Evolutionary conservation across 1,284 basidiomycete genomes (phyloP).

Genomic region (Sparassis latifolia): DNA sequence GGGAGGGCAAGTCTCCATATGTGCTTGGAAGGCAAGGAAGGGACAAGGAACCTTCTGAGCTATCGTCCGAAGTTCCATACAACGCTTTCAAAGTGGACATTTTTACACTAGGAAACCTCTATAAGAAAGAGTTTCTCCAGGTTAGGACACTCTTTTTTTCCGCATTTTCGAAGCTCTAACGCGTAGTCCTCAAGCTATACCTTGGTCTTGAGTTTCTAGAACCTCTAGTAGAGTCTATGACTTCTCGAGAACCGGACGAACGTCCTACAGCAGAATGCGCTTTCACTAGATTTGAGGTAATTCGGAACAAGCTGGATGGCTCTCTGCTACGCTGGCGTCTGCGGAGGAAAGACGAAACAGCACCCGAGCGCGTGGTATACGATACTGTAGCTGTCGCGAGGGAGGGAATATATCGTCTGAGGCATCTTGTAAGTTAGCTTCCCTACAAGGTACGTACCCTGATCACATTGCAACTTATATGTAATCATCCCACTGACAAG

Average conservation of each 20-base stretch:
- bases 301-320: not conserved
- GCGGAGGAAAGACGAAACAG: not conserved
- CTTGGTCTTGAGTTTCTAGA: not conserved
- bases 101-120: constrained; percentile 20
- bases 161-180: too few relatives aligned
- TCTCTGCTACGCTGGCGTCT: not conserved
- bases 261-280: not conserved
- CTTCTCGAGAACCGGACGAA: not conserved
- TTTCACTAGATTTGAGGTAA: not conserved
- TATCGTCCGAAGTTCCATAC: constrained; percentile 16
- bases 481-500: too few relatives aligned
- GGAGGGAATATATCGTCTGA: not conserved
- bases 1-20: not conserved
- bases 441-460: too few relatives aligned
- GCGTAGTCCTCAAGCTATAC: too few relatives aligned
- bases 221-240: not conserved
- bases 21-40: constrained; percentile 12
- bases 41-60: constrained; percentile 21
- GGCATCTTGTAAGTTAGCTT: not conserved
- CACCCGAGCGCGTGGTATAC: not conserved
- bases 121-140: constrained; percentile 14
- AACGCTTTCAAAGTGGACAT: constrained; percentile 25
- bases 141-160: too few relatives aligned
- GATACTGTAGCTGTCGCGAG: not conserved
- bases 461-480: too few relatives aligned